These are phyloP conservation scores for Eimeria necatrix DNA, from an alignment of 169 alveolate species.

Conservation along the genomic window DNA sequence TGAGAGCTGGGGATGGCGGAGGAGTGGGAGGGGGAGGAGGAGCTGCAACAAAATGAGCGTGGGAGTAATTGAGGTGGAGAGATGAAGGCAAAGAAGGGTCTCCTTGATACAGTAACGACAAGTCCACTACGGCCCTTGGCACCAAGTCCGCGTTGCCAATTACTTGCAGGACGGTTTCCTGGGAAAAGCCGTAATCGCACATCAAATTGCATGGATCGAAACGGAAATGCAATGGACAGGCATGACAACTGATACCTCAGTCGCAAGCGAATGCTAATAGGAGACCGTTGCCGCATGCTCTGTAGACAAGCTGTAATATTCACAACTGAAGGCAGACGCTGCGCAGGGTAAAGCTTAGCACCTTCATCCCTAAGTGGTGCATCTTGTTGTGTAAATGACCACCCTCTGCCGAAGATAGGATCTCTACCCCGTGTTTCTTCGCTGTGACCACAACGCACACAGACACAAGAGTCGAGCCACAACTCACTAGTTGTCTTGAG, in stretches of 20 bases:
- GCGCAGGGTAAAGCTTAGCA: background rate
- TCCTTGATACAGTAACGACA: constrained; percentile 53
- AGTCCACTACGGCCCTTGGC: constrained; percentile 52
- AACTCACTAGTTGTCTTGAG: too few species aligned
- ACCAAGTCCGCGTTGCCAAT: constrained; percentile 66
- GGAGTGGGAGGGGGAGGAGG: constrained; percentile 75
- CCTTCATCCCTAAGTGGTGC: constrained; percentile 57
- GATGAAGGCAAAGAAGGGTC: constrained; percentile 71
- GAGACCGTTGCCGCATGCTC: too few species aligned
- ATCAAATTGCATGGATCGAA: too few species aligned
- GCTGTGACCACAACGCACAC: constrained; percentile 30
- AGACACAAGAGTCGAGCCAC: background rate
- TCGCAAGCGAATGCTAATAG: too few species aligned
- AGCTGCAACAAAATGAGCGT: constrained; percentile 56
- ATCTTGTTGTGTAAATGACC: constrained; percentile 60
- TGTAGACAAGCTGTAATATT: background rate
- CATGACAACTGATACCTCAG: too few species aligned
- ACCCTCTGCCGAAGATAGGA: constrained; percentile 66
- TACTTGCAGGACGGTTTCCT: constrained; percentile 71
- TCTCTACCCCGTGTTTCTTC: constrained; percentile 66
- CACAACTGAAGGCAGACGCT: background rate
- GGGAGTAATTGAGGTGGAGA: constrained; percentile 69
- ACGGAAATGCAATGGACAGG: too few species aligned
- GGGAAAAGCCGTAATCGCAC: background rate
- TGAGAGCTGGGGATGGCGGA: constrained; percentile 70